Percentiles rank a stretch among this genome's conserved stretches.
phyloP scores from a whole-genome alignment of 2,329 filamentous ascomycete species.

The Microsporum ferrugineum region DNA sequence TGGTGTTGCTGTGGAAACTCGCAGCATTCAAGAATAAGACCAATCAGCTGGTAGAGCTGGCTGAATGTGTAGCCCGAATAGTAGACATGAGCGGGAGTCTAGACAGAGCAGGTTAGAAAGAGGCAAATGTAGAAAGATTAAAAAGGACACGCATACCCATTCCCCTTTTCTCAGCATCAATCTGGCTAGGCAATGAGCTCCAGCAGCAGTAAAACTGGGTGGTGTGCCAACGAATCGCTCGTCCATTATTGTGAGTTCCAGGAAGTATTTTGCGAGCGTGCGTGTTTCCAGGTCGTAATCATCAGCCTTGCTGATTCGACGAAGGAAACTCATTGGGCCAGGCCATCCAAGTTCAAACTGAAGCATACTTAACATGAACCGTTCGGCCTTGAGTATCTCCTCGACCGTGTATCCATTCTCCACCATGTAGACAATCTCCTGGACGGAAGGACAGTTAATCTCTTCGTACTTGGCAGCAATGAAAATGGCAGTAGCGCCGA shows the following conservation, averaged over 20 bases:
- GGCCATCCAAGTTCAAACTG: slow-evolving; percentile 94
- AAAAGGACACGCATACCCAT: slow-evolving; percentile 57
- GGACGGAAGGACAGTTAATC: slow-evolving; percentile 90
- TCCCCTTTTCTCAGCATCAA: slow-evolving; percentile 81
- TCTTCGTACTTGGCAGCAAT: slow-evolving; percentile 97
- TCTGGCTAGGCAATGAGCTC: slow-evolving; percentile 81
- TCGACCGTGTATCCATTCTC: slow-evolving; percentile 79
- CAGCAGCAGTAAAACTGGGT: slow-evolving; percentile 81
- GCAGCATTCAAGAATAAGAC: slow-evolving; percentile 77
- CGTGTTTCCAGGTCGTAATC: slow-evolving; percentile 94
- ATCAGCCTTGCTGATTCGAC: slow-evolving; percentile 94
- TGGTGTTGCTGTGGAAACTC: slow-evolving; percentile 72
- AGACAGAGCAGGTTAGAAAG: slow-evolving; percentile 5
- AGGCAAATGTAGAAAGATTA: not conserved
- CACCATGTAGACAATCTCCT: slow-evolving; percentile 97
- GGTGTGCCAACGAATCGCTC: slow-evolving; percentile 88
- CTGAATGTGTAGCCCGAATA: slow-evolving; percentile 87
- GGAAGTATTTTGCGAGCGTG: slow-evolving; percentile 92
- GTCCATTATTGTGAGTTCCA: slow-evolving; percentile 95
- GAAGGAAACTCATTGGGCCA: slow-evolving; percentile 96
- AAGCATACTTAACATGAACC: slow-evolving; percentile 96
- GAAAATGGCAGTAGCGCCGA: slow-evolving; percentile 89
- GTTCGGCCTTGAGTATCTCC: slow-evolving; percentile 92
- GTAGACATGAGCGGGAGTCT: slow-evolving; percentile 74
- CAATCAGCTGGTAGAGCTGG: slow-evolving; percentile 67